A percentile compares a stretch with the other conserved stretches of the same genome.
Conservation (phyloP, 2,329 filamentous ascomycete genomes). For the Ceratocystis ficicola region DNA sequence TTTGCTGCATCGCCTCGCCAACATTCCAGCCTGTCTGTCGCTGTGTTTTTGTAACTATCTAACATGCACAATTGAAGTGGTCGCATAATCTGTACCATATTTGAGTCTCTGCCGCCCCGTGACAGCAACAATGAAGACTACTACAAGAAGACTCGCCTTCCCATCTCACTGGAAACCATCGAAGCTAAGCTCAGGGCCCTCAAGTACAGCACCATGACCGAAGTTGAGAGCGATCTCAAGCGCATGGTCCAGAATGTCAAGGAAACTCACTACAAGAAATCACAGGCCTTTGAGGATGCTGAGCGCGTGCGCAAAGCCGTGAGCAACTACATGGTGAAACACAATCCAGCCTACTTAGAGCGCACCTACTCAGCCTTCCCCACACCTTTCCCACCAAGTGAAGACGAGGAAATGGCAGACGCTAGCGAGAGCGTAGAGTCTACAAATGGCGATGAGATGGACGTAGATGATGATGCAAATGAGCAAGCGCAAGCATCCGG, state of each 20-base stretch:
- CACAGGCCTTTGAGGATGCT: slow-evolving; percentile 66
- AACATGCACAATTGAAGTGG: slow-evolving; percentile 39
- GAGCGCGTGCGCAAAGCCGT: slow-evolving; percentile 76
- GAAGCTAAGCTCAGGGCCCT: slow-evolving; percentile 59
- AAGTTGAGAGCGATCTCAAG: slow-evolving; percentile 75
- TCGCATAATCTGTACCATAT: slow-evolving; percentile 60
- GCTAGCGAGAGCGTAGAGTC: slow-evolving; percentile 26
- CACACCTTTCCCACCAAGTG: slow-evolving; percentile 56
- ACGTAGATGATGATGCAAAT: slow-evolving; percentile 25
- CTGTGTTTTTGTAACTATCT: slow-evolving; percentile 22
- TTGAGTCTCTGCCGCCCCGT: slow-evolving; percentile 57
- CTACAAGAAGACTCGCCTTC: slow-evolving; percentile 63
- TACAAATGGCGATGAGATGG: slow-evolving; percentile 8
- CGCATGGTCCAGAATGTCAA: slow-evolving; percentile 82
- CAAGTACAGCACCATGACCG: slow-evolving; percentile 57
- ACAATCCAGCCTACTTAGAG: slow-evolving; percentile 69
- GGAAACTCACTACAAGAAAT: slow-evolving; percentile 63
- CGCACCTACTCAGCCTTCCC: slow-evolving; percentile 57
- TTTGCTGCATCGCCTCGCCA: no score
- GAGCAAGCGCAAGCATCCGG: slow-evolving; percentile 7
- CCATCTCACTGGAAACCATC: slow-evolving; percentile 65
- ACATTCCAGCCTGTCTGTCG: neutral
- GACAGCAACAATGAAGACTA: slow-evolving; percentile 54
- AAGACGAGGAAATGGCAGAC: slow-evolving; percentile 30
- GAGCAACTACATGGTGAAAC: slow-evolving; percentile 76